phyloP scores from a whole-genome alignment of 495 filamentous ascomycete species.

The Xylaria castorea region DNA sequence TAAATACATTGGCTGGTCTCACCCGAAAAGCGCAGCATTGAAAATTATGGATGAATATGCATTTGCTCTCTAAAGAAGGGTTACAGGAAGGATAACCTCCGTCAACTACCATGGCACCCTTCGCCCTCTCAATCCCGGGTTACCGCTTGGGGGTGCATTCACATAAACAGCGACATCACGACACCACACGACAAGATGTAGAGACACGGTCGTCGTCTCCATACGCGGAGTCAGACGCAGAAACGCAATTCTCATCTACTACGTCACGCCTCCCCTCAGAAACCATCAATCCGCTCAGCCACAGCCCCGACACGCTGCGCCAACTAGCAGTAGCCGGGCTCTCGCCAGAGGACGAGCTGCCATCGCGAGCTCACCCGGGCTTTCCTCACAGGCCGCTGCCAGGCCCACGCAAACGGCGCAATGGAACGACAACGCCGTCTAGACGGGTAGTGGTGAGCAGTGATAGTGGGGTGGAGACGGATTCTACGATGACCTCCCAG shows the following conservation, averaged over 20 bases:
- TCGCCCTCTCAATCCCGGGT: constrained; percentile 36
- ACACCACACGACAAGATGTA: constrained; percentile 10
- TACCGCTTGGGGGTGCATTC: constrained; percentile 36
- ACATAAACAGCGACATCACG: constrained; percentile 26
- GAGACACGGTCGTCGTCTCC: constrained; percentile 3
- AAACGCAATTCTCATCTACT: constrained; percentile 12
- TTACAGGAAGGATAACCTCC: not conserved
- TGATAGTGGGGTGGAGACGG: not conserved
- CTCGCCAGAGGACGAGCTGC: constrained; percentile 42
- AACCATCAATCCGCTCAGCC: constrained; percentile 55
- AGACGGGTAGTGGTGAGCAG: constrained; percentile 4
- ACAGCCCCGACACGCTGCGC: constrained; percentile 47
- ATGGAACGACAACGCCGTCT: not conserved
- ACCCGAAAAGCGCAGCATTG: not conserved
- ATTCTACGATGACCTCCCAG: not conserved
- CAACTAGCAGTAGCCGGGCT: constrained; percentile 52
- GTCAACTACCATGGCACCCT: constrained; percentile 32
- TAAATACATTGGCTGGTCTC: not conserved
- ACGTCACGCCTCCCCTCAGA: constrained; percentile 37
- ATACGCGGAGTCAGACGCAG: constrained; percentile 18
- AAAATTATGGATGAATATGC: not conserved
- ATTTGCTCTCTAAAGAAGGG: not conserved
- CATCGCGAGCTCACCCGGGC: constrained; percentile 42
- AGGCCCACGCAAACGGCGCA: constrained; percentile 19
- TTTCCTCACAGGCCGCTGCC: constrained; percentile 52